A percentile compares a stretch with the other conserved stretches of the same genome.
These are phyloP conservation scores for Zizania latifolia DNA, from an alignment of 176 grass and related monocot species.

Conservation along the genomic window DNA sequence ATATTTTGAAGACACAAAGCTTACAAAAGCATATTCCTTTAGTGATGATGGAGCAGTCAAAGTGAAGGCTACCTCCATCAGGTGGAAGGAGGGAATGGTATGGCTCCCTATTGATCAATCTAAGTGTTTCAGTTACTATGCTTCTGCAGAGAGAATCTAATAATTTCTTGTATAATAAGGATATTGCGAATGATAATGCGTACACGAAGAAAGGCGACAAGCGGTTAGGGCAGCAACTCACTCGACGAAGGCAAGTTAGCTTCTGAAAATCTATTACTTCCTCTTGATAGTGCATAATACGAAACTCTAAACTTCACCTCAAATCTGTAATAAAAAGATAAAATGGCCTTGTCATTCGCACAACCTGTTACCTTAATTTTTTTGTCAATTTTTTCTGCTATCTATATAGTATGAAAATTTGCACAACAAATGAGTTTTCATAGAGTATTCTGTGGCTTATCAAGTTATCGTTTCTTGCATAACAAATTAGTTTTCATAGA, in stretches of 20 bases:
- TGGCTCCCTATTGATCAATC: background rate
- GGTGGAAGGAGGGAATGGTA: conserved; percentile 84
- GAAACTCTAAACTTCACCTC: no score
- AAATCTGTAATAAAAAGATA: no score
- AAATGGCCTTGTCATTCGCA: no score
- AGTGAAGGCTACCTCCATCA: conserved; percentile 63
- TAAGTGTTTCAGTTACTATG: background rate
- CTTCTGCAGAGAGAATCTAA: background rate
- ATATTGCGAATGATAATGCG: conserved; percentile 57
- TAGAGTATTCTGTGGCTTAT: no score
- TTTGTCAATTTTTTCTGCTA: no score
- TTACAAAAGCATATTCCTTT: conserved; percentile 63
- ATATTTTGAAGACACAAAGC: conserved; percentile 73
- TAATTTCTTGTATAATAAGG: conserved; percentile 29
- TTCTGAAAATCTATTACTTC: conserved; percentile 19
- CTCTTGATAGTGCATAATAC: conserved; percentile 4
- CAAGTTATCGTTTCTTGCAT: no score
- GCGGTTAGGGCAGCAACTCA: no score
- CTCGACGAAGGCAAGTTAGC: conserved; percentile 11
- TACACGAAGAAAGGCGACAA: conserved; percentile 49
- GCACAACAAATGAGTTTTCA: no score
- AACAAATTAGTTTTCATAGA: no score
- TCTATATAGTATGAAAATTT: no score
- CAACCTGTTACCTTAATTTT: no score
- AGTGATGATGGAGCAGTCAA: conserved; percentile 52